Evolutionary conservation across 352 stramenopile species (phyloP).

Genomic region (Elongisporangium prolatum): DNA sequence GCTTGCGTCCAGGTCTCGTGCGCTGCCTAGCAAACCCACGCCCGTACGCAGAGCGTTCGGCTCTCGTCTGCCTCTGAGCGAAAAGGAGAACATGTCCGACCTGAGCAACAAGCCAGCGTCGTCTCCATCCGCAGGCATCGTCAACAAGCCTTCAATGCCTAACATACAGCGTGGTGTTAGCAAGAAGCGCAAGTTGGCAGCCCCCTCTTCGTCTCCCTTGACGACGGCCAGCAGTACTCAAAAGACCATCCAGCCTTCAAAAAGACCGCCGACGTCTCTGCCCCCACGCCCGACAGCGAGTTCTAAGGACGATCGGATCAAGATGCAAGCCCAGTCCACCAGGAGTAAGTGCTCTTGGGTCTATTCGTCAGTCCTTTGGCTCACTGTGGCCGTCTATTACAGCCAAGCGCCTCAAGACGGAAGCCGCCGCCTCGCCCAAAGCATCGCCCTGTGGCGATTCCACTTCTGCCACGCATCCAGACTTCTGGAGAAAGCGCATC

Average conservation of each 20-base stretch:
- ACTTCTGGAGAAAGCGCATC: constrained; percentile 12
- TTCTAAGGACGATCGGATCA: background rate
- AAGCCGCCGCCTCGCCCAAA: background rate
- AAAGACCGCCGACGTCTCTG: background rate
- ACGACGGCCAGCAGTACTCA: background rate
- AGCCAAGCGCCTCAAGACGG: background rate
- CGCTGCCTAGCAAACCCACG: background rate
- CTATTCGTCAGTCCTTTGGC: background rate
- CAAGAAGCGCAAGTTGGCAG: background rate
- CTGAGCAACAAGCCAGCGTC: background rate
- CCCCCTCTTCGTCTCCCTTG: background rate
- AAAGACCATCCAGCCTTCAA: background rate
- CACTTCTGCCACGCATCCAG: constrained; percentile 2
- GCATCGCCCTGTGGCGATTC: background rate
- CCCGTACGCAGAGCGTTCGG: background rate
- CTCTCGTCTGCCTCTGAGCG: background rate
- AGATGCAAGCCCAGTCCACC: background rate
- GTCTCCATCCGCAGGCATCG: background rate
- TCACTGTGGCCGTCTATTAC: background rate
- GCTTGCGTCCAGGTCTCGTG: background rate
- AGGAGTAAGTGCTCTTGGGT: background rate
- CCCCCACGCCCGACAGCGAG: background rate
- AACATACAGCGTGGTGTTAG: background rate
- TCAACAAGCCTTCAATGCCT: background rate
- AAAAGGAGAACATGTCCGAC: background rate